Conservation (phyloP, 805 yeast species). For the Wickerhamiella vanderwaltii region DNA sequence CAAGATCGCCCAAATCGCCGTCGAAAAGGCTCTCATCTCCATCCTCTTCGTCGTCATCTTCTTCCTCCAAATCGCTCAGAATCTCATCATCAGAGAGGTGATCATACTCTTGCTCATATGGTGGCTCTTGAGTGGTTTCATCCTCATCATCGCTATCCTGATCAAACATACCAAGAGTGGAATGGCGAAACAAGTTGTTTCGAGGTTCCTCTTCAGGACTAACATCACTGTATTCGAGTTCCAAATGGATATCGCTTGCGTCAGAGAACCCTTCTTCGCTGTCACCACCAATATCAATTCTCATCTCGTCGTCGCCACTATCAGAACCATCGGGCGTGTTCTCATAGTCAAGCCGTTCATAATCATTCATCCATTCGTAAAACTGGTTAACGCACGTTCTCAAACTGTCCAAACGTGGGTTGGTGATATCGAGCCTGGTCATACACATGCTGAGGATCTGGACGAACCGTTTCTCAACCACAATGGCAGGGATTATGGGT, state of each 20-base stretch:
- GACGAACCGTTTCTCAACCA: conserved; percentile 6
- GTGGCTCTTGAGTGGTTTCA: conserved; percentile 2
- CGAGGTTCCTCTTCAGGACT: neutral
- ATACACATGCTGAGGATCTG: conserved; percentile 1
- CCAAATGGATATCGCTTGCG: conserved; percentile 5
- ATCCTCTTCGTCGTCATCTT: conserved; percentile 6
- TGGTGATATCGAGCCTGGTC: neutral
- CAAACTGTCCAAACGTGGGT: neutral
- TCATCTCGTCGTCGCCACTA: conserved; percentile 4
- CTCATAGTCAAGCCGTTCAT: conserved; percentile 5
- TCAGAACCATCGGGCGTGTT: neutral
- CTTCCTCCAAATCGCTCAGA: conserved; percentile 10
- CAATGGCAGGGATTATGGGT: conserved; percentile 6
- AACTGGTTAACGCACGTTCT: neutral
- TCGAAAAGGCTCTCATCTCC: conserved; percentile 2
- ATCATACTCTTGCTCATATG: conserved; percentile 7
- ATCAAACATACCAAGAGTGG: conserved; percentile 12
- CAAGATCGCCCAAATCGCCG: neutral
- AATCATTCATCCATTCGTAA: neutral
- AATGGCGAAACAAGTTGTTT: conserved; percentile 8
- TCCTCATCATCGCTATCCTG: conserved; percentile 1
- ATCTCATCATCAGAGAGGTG: conserved; percentile 12
- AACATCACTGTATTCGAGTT: neutral
- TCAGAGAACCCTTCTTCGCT: neutral
- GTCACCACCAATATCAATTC: conserved; percentile 1